Percentiles rank a stretch among this genome's conserved stretches.
Conservation (phyloP, 345 rosid species). For the Acer saccharum region DNA sequence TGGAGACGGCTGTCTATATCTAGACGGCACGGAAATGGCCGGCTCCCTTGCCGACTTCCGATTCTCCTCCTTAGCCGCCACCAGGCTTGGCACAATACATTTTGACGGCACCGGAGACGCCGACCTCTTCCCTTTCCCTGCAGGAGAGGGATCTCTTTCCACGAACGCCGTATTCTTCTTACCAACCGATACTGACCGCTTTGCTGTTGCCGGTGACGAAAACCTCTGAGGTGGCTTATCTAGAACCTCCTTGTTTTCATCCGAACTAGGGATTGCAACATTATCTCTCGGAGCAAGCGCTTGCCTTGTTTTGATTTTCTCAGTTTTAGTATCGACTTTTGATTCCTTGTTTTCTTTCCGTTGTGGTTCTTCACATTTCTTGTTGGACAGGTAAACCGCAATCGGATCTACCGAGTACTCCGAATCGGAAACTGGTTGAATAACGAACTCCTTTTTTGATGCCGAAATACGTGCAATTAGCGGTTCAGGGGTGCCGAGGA, state of each 20-base stretch:
- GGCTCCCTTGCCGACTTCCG: constrained; percentile 70
- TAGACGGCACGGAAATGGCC: constrained; percentile 84
- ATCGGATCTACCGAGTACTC: constrained; percentile 78
- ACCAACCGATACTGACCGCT: constrained; percentile 57
- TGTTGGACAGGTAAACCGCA: constrained; percentile 68
- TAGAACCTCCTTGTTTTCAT: constrained; percentile 27
- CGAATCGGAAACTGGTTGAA: constrained; percentile 82
- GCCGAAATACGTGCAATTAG: constrained; percentile 75
- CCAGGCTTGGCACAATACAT: constrained; percentile 87
- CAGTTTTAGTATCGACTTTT: constrained; percentile 24
- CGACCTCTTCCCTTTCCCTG: constrained; percentile 75
- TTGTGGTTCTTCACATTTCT: constrained; percentile 25
- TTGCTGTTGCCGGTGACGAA: constrained; percentile 73
- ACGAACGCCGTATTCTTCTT: constrained; percentile 42
- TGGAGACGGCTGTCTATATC: constrained; percentile 94
- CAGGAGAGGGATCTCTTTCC: constrained; percentile 81
- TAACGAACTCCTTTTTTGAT: constrained; percentile 72
- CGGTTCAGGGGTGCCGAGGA: constrained; percentile 82
- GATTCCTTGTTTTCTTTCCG: constrained; percentile 13
- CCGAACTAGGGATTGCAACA: constrained; percentile 14
- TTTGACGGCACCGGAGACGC: constrained; percentile 90
- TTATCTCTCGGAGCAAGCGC: constrained; percentile 61
- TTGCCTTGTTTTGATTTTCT: constrained; percentile 41
- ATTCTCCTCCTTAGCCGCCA: constrained; percentile 75
- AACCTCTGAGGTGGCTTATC: constrained; percentile 63